These are phyloP conservation scores for Ogataea neopini DNA, from an alignment of 805 yeast species.

Conservation along the genomic window DNA sequence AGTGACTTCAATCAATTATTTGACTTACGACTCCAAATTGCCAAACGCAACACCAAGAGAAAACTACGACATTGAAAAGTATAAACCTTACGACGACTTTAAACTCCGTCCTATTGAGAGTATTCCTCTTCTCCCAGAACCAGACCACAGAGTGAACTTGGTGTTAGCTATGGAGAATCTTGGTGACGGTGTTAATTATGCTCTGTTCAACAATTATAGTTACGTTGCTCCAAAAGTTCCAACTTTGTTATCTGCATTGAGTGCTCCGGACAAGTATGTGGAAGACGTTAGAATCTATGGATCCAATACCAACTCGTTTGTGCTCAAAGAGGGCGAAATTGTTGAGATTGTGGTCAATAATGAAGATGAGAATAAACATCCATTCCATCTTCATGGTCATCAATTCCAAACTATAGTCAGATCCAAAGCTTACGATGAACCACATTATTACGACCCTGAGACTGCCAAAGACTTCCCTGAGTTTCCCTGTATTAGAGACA, in stretches of 20 bases:
- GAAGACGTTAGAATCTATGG: conserved; percentile 69
- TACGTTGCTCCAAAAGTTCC: conserved; percentile 72
- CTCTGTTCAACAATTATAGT: conserved; percentile 69
- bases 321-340: conserved; percentile 60
- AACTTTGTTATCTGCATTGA: conserved; percentile 60
- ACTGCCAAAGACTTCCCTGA: conserved; percentile 49
- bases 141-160: conserved; percentile 61
- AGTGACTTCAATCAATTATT: conserved; percentile 53
- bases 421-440: conserved; percentile 56
- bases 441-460: conserved; percentile 53
- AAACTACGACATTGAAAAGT: conserved; percentile 28
- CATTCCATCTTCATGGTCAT: conserved; percentile 96
- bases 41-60: conserved; percentile 22
- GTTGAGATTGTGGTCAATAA: conserved; percentile 80
- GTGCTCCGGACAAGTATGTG: conserved; percentile 55
- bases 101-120: conserved; percentile 42
- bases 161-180: conserved; percentile 66
- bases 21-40: conserved; percentile 48
- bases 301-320: conserved; percentile 61
- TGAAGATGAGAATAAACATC: conserved; percentile 86
- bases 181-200: conserved; percentile 75
- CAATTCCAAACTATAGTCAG: conserved; percentile 79
- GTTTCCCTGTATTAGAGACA: conserved; percentile 68
- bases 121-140: conserved; percentile 49
- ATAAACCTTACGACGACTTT: conserved; percentile 47